phyloP scores from a whole-genome alignment of 345 rosid species.

The Corymbia maculata region DNA sequence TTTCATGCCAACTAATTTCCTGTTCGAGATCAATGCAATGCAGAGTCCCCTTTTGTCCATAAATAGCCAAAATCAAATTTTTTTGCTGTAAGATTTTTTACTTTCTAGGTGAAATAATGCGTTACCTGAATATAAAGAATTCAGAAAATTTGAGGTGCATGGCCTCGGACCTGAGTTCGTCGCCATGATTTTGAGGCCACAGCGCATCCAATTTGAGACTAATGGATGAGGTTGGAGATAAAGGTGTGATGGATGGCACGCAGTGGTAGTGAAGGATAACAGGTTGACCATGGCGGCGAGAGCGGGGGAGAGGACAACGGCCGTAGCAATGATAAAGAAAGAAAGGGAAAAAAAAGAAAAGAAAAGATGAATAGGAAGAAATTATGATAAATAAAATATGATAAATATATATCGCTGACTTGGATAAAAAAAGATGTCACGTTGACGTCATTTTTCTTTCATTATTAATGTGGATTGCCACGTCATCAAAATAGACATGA shows the following conservation, averaged over 20 bases:
- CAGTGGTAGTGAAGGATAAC: not conserved
- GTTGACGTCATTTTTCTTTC: not conserved
- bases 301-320: not conserved
- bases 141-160: not conserved
- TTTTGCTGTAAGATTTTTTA: not conserved
- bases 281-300: not conserved
- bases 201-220: not conserved
- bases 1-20: not conserved
- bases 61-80: not conserved
- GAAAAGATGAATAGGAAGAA: not conserved
- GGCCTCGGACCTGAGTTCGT: accelerated
- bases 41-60: not conserved
- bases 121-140: not conserved
- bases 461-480: not conserved
- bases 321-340: not conserved
- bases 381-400: not conserved
- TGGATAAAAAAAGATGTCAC: not conserved
- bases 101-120: not conserved
- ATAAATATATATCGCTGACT: not conserved
- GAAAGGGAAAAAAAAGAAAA: not conserved
- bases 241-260: not conserved
- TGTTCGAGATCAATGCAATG: not conserved
- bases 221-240: not conserved
- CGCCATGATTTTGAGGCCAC: not conserved
- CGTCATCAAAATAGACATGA: not conserved